Conservation (phyloP, 164 flowering plant genomes). For the Tetrastigma voinierianum region DNA sequence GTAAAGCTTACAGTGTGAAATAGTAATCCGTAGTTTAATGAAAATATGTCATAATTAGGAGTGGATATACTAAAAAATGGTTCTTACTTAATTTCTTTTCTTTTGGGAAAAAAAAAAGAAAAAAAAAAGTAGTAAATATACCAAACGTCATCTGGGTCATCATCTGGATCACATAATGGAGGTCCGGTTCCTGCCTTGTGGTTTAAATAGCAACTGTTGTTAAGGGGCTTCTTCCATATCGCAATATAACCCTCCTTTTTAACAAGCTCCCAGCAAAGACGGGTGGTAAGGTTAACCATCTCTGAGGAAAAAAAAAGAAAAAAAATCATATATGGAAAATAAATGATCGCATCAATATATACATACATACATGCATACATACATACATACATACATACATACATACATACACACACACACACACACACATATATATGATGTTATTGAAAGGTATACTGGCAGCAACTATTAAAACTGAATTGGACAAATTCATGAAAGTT, state of each 20-base stretch:
- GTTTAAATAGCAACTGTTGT: conserved; percentile 72
- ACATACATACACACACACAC: too few species aligned
- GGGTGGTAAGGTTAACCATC: conserved; percentile 71
- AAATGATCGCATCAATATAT: too few species aligned
- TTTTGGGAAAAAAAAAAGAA: neutral
- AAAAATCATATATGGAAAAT: too few species aligned
- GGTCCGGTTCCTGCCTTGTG: conserved; percentile 56
- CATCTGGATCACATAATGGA: conserved; percentile 67
- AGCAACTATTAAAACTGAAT: neutral
- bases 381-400: too few species aligned
- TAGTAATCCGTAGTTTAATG: too few species aligned
- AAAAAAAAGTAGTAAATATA: conserved; percentile 18
- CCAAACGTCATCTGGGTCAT: conserved; percentile 89
- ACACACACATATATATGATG: too few species aligned
- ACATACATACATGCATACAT: too few species aligned
- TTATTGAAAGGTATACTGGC: neutral
- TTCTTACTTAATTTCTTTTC: too few species aligned
- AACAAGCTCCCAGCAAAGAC: conserved; percentile 87
- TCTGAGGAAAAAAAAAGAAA: conserved; percentile 31
- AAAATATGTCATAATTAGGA: too few species aligned
- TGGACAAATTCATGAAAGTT: neutral
- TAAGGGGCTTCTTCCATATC: conserved; percentile 75
- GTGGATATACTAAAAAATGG: too few species aligned
- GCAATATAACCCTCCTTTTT: conserved; percentile 81
- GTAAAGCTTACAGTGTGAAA: too few species aligned